Evolutionary conservation across 768 basidiomycete species (phyloP), one percentile per base, ranked within the genome.

Genomic region (Trichaptum fuscoviolaceum): DNA sequence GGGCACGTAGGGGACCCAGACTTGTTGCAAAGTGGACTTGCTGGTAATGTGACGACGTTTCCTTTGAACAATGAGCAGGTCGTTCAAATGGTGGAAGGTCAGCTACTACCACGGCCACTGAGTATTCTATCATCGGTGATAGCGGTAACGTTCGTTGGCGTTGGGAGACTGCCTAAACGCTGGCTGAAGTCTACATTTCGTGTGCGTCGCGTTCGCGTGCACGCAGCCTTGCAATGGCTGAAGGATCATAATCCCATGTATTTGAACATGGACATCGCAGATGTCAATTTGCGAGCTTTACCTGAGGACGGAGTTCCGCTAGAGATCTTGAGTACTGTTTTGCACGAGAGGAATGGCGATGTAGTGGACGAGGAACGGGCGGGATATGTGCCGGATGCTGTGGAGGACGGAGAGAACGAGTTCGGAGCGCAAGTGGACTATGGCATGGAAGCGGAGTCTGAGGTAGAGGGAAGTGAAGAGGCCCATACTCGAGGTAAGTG

Each of bases 11-110:
- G 36, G 0, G 69, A 71, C 62, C 60, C 35, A 0, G 42, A 62
- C 18, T 57, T 27, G 2, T 62, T 77, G 8, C 75, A 77, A 57
- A 52, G 65, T 0, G 78, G 70, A 0, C 74, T 82, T 73, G 63
- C 68, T 20, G 81, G 81, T 1, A 82, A 72, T 59, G 76, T 83
- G 0, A 73, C 67, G 2, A 75, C 70, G 0, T 82, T 73, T 64
- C 66, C 71, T 0, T 67, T 78, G 0, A 70, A 78, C 59, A 67
- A 52, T 3, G 25, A 69, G 0, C 75, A 70, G 0, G 75, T 82
- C 6, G 35, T 68, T 0, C 23, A 67, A 0, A 81, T 83, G 77
- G 7, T 80, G 0, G 52, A 69, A 1, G 81, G 80, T 0, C 63
- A 74, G 1, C 15, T 78, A 3, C 73, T 83, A 72, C 81, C 81